Evolutionary conservation across 345 rosid species (phyloP), one percentile per base, ranked within the genome.

Genomic region (Conringia planisiliqua): DNA sequence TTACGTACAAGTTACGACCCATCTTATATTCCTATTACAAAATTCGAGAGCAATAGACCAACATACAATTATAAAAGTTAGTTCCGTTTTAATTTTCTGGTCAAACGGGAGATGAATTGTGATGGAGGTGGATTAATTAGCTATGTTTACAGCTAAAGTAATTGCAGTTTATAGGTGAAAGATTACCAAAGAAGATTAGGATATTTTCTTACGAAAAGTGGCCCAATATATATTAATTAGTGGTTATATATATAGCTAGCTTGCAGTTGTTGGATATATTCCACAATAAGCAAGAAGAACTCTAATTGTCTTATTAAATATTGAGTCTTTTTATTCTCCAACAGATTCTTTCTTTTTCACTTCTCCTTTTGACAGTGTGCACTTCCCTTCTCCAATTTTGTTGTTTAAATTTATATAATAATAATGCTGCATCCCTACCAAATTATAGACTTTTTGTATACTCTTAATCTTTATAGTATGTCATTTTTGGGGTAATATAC

Each of bases 181-280:
- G 61, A 76, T 76, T 76, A 55, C 42, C 20, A 55, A 55, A 55
- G 61, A 76, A 76, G 75, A 62, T 70, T 70, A 70, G 55, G 46
- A 77, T 77, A 64, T 38, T 38, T 64, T 61, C 35, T 43, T 38
- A 64, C 29, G 55, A 30, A 64, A 70, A 63, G 67, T 38, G 22
- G 46, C 55, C 7, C 65, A 70, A 64, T 70, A 63, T 17, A 52
- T 46, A 63, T 56, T 56, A 44, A 16, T 35, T 22, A 67, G 36
- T 67, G 17, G 11, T 17, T 35, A 16, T 46, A 39, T 56, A 29
- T 11, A 39, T 60, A 32, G 17, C 39, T 38, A 74, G 72, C 61
- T 70, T 70, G 43, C 56, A 70, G 80, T 35, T 55, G 66, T 38
- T 62, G 76, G 80, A 77, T 77, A 70, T 69, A 77, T 77, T 70